Base-by-base conservation (phyloP, 306 rosid species). In the Inga oerstediana region DNA sequence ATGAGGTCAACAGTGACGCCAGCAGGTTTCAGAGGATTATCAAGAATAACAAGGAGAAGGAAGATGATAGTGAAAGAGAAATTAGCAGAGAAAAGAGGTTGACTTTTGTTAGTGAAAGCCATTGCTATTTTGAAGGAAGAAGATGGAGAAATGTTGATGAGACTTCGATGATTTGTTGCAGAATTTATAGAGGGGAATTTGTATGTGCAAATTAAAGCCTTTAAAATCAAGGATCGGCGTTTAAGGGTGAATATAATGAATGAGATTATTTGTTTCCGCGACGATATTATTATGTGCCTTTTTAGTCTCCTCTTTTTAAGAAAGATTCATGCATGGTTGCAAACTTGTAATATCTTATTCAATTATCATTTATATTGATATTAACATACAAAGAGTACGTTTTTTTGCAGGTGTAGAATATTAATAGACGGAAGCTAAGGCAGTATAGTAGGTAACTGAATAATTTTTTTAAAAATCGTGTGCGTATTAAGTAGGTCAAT, bases 1-100 rank as follows among this genome's bases (percentile, higher is more conserved):
- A 87, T 54, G 72, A 91, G 82, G 52, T 88, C 84, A 35, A 72
- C 64, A 0, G 87, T 74, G 72, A 91, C 84, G 4, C 86, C 84
- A 12, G 41, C 30, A 49, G 80, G 72, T 72, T 73, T 13, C 14
- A 78, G 35, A 70, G 72, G 45, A 1, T 49, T 11, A 14, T 49
- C 2, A 39, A 80, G 66, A 8, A 46, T 34, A 1, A 41, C 13
- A n/a, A 74, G 64, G 7, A 39, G n/a, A 12, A 74, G 17, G 12
- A 62, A 27, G 7, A 34, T 24, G 77, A 24, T n/a, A 4, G 39
- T 32, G 32, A 69, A 11, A n/a, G 67, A 58, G 11, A 69, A 67
- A 66, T 12, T 13, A 48, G 66, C 19, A 67, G 43, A 79, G n/a
- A 30, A 43, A 56, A 49, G 45, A 48, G 75, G 15, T 12, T 35